Base-by-base conservation (phyloP, 306 rosid species). In the Mimosa bimucronata region DNA sequence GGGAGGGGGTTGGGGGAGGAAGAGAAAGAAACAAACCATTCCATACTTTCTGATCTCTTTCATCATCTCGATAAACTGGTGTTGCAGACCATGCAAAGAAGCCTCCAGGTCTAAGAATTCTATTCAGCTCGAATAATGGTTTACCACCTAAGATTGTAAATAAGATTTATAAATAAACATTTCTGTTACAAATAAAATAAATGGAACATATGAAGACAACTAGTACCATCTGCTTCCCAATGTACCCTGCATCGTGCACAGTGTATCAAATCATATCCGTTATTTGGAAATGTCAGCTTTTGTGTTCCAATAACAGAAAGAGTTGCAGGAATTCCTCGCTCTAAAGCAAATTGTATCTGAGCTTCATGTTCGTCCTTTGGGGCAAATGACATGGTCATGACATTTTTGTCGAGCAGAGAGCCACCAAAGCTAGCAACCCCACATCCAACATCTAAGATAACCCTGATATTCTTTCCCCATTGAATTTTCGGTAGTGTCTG, bases 391-490 rank as follows among this genome's bases (percentile, higher is more conserved):
- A 95, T 87, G 73, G 99, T 86, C 45, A 95, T 90, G 60, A 89
- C 98, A 78, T 93, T 87, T 75, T 72, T 93, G 67, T 95, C 97
- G 60, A 93, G 83, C 81, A 95, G 84, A 89, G 87, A 81, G 50
- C 97, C 99, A 68, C 98, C 99, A 76, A 95, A 95, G 87, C 99
- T 95, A 81, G 99, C 99, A 80, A 95, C 99, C 9, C 99, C 99
- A 73, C 98, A 93, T 23, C 99, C 99, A 61, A 90, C 98, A 80
- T 93, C 99, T 37, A 95, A 91, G 86, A 95, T 84, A 81, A 91
- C 94, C 85, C 98, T 87, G 69, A 83, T 82, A 69, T 89, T 87
- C 82, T 86, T 83, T 76, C 98, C 99, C 99, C 98, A 95, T 75
- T 85, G 76, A 78, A 91, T 85, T 40, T 42, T 10, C 9, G 94